These are phyloP conservation scores for Parastagonospora nodorum DNA, from an alignment of 2,329 filamentous ascomycete species.

Conservation along the genomic window DNA sequence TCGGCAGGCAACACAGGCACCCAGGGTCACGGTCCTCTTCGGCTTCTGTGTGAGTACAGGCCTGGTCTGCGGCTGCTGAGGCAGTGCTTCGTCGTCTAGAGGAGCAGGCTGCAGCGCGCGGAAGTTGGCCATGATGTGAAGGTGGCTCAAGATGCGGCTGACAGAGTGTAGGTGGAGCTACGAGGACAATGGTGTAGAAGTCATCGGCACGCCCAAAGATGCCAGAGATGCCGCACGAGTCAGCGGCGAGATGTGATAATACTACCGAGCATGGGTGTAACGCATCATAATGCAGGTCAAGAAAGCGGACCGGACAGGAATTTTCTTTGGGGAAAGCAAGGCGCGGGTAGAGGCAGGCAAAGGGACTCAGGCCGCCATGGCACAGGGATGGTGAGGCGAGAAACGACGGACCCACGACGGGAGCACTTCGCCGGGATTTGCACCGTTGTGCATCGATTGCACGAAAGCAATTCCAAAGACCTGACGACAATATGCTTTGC, in stretches of 20 bases:
- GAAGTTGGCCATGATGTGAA: constrained; percentile 32
- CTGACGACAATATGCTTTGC: too few relatives aligned
- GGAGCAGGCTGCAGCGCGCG: constrained; percentile 40
- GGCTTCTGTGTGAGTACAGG: constrained; percentile 35
- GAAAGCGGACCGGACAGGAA: constrained; percentile 8
- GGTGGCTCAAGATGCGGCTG: constrained; percentile 2
- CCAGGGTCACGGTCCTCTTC: constrained; percentile 42
- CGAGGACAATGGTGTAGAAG: not conserved
- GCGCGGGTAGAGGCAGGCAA: constrained; percentile 7
- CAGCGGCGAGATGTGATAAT: constrained; percentile 4
- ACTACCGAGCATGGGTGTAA: constrained; percentile 1
- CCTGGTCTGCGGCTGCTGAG: constrained; percentile 25
- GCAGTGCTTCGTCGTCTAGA: constrained; percentile 32
- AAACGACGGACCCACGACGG: constrained; percentile 4
- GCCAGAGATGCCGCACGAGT: constrained; percentile 9
- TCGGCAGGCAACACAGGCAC: constrained; percentile 41
- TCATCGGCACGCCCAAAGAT: not conserved
- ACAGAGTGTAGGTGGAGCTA: constrained; percentile 1
- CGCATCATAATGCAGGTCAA: not conserved
- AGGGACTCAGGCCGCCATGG: constrained; percentile 8
- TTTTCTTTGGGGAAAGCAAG: constrained; percentile 34
- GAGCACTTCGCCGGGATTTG: constrained; percentile 1
- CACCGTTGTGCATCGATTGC: not conserved
- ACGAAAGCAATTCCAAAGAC: not conserved
- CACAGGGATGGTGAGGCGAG: constrained; percentile 5